Evolutionary conservation across 345 rosid species (phyloP).

Genomic region (Mangifera indica): DNA sequence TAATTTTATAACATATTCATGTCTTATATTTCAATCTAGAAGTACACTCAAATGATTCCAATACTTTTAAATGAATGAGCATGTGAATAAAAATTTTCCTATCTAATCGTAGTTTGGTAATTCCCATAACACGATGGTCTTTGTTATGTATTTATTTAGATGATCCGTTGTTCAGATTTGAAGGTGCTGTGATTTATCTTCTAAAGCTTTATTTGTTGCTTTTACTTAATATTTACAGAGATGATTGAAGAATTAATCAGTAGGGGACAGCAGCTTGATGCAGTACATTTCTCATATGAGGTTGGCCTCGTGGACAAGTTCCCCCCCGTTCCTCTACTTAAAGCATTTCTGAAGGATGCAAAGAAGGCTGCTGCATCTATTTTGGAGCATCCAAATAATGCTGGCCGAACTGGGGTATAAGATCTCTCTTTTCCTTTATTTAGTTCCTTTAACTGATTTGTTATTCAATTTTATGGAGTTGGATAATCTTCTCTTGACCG

Average conservation of each 20-base stretch:
- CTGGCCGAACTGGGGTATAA: constrained; percentile 86
- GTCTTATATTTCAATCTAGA: not conserved
- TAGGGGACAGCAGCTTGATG: constrained; percentile 96
- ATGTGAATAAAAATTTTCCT: too few species aligned
- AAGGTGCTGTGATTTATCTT: not conserved
- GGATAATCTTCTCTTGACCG: constrained; percentile 10
- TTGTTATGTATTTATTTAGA: not conserved
- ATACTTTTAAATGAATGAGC: too few species aligned
- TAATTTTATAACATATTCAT: not conserved
- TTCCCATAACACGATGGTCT: not conserved
- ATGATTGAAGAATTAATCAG: constrained; percentile 86
- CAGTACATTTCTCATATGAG: constrained; percentile 94
- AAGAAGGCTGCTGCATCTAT: constrained; percentile 83
- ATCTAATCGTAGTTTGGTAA: too few species aligned
- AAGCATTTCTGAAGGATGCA: constrained; percentile 83
- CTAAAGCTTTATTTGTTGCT: constrained; percentile 18
- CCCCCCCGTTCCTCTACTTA: constrained; percentile 87
- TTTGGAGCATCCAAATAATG: constrained; percentile 77
- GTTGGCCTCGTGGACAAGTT: constrained; percentile 84
- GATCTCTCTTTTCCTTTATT: constrained; percentile 1
- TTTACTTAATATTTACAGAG: constrained; percentile 39
- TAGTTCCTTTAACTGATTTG: not conserved
- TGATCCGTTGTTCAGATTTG: not conserved
- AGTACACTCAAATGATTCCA: not conserved
- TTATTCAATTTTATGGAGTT: not conserved